A percentile compares a stretch with the other conserved stretches of the same genome.
These are phyloP conservation scores for Pisolithus sp. DNA, from an alignment of 768 basidiomycete genomes.

Conservation along the genomic window DNA sequence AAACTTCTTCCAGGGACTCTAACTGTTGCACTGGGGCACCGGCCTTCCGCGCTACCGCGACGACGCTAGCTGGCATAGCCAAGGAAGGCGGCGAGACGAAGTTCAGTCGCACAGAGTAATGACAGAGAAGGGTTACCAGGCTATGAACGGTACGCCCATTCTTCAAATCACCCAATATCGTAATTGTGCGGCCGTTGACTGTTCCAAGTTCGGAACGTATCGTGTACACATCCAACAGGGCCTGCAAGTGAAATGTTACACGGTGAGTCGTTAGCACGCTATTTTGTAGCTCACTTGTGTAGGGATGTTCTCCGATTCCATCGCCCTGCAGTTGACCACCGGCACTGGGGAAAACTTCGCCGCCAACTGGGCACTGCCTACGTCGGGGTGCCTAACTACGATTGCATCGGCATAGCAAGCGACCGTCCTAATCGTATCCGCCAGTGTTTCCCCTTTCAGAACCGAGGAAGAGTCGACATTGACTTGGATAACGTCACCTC, in stretches of 20 bases:
- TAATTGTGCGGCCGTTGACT: slow-evolving; percentile 92
- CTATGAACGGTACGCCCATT: slow-evolving; percentile 98
- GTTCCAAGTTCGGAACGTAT: slow-evolving; percentile 97
- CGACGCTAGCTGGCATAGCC: slow-evolving; percentile 83
- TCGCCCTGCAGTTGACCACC: slow-evolving; percentile 95
- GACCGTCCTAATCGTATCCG: slow-evolving; percentile 90
- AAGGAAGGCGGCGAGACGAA: slow-evolving; percentile 87
- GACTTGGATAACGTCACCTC: slow-evolving; percentile 89
- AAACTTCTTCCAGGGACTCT: slow-evolving; percentile 86
- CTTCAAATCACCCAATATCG: slow-evolving; percentile 91
- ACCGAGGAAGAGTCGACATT: slow-evolving; percentile 80
- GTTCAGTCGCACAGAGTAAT: slow-evolving; percentile 92
- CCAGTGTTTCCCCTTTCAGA: slow-evolving; percentile 86
- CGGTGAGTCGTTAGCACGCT: background rate
- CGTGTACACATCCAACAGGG: slow-evolving; percentile 83
- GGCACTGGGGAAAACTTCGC: slow-evolving; percentile 96
- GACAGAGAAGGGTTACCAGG: slow-evolving; percentile 83
- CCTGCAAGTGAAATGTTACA: slow-evolving; percentile 35
- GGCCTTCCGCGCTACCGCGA: slow-evolving; percentile 76
- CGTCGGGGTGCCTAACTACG: slow-evolving; percentile 89
- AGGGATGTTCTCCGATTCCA: slow-evolving; percentile 94
- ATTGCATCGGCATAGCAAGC: slow-evolving; percentile 95
- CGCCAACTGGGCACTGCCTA: slow-evolving; percentile 91
- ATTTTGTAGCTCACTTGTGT: slow-evolving; percentile 60
- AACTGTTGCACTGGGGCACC: slow-evolving; percentile 74